Conservation (phyloP, 495 filamentous ascomycete species). For the Thozetella sp. region DNA sequence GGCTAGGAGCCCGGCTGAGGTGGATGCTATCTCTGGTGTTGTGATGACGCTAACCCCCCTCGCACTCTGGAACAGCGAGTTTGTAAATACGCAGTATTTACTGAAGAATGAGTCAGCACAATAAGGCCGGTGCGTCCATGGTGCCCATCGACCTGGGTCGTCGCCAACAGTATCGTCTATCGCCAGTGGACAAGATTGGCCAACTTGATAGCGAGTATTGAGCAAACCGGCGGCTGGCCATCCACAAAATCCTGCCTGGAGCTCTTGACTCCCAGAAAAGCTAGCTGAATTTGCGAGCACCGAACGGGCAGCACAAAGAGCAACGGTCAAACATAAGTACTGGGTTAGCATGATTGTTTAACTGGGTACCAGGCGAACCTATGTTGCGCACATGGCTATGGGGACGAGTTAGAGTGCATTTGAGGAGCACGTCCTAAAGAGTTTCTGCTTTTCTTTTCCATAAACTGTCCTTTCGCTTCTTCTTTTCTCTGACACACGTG, state of each 20-base stretch:
- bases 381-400: not conserved
- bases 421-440: too few relatives aligned
- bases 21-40: not conserved
- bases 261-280: not conserved
- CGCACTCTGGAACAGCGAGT: not conserved
- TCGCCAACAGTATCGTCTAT: not conserved
- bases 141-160: not conserved
- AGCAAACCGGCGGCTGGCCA: not conserved
- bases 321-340: not conserved
- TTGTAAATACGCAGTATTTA: conserved; percentile 3
- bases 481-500: not conserved
- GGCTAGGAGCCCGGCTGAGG: not conserved
- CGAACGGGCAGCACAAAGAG: not conserved
- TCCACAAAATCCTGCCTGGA: not conserved
- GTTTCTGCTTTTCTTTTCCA: too few relatives aligned
- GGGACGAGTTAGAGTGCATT: not conserved
- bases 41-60: conserved; percentile 2
- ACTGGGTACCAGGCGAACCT: not conserved
- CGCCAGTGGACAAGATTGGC: not conserved
- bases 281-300: not conserved
- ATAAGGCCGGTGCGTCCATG: conserved; percentile 5
- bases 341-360: not conserved
- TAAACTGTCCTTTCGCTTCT: not conserved
- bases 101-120: not conserved
- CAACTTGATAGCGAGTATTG: not conserved